These are phyloP conservation scores for Amanita molliuscula DNA, from an alignment of 768 basidiomycete genomes.

Conservation along the genomic window DNA sequence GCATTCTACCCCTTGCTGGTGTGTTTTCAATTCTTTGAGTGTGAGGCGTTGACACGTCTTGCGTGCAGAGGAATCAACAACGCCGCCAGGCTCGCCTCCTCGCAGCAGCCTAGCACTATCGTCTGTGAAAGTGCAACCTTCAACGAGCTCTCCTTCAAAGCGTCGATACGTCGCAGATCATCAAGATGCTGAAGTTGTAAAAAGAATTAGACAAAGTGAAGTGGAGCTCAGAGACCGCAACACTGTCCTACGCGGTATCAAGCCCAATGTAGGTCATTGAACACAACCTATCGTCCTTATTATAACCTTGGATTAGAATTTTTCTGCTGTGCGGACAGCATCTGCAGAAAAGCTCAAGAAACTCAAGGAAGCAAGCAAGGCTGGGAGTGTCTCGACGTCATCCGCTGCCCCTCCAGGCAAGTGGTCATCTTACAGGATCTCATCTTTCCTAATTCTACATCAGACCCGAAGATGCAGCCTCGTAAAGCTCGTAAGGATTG, in stretches of 20 bases:
- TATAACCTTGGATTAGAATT: constrained; percentile 48
- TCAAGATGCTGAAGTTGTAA: constrained; percentile 76
- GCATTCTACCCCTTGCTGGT: constrained; percentile 38
- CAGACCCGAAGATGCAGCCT: constrained; percentile 50
- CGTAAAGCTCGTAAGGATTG: constrained; percentile 57
- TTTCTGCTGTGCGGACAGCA: constrained; percentile 52
- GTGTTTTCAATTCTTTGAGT: constrained; percentile 11
- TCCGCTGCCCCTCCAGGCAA: constrained; percentile 29
- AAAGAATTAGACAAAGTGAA: constrained; percentile 68
- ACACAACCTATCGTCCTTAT: neutral
- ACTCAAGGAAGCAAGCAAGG: constrained; percentile 54
- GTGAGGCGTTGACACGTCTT: neutral
- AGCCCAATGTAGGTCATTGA: constrained; percentile 60
- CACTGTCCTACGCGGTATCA: constrained; percentile 73
- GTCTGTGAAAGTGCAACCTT: constrained; percentile 17
- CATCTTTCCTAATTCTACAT: neutral
- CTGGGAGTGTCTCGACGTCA: constrained; percentile 26
- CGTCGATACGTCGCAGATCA: constrained; percentile 70
- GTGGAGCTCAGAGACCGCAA: constrained; percentile 78
- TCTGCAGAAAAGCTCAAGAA: constrained; percentile 76
- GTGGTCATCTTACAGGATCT: constrained; percentile 4
- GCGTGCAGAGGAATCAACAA: constrained; percentile 36
- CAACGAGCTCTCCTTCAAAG: constrained; percentile 47
- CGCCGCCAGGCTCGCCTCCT: constrained; percentile 36
- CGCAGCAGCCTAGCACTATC: constrained; percentile 18